A percentile compares a stretch with the other conserved stretches of the same genome.
Conservation (phyloP, 345 rosid genomes). For the Gossypium longicalyx region DNA sequence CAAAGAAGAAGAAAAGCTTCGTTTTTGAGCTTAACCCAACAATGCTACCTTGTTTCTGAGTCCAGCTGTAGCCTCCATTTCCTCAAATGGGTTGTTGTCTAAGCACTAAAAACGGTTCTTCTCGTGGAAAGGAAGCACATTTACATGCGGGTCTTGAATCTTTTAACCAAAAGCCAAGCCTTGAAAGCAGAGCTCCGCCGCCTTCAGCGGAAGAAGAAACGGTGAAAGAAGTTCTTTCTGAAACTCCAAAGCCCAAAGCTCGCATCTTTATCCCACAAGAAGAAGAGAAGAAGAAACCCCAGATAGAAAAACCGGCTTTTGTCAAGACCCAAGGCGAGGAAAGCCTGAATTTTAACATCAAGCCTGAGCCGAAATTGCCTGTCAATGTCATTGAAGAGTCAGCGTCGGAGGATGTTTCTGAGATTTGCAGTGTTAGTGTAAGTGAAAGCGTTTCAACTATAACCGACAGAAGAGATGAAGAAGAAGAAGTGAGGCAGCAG, state of each 20-base stretch:
- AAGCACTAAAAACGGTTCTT: slow-evolving; percentile 30
- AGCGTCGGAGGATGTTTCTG: slow-evolving; percentile 50
- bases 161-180: slow-evolving; percentile 10
- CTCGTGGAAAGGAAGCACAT: slow-evolving; percentile 18
- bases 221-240: slow-evolving; percentile 80
- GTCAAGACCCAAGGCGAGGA: slow-evolving; percentile 24
- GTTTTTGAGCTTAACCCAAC: neutral
- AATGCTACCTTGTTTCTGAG: slow-evolving; percentile 2
- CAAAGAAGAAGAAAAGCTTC: neutral
- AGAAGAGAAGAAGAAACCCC: slow-evolving; percentile 14
- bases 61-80: neutral
- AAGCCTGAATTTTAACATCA: slow-evolving; percentile 8
- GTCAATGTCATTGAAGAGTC: slow-evolving; percentile 24
- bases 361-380: slow-evolving; percentile 6
- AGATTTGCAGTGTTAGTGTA: slow-evolving; percentile 60
- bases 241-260: slow-evolving; percentile 34
- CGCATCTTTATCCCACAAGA: slow-evolving; percentile 10
- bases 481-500: slow-evolving; percentile 38
- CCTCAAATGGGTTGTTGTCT: slow-evolving; percentile 72
- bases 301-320: slow-evolving; percentile 17
- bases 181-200: slow-evolving; percentile 48
- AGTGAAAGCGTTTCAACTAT: slow-evolving; percentile 61
- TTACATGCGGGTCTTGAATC: slow-evolving; percentile 14
- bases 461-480: slow-evolving; percentile 32
- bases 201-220: slow-evolving; percentile 57